Conservation (phyloP, 345 rosid species). For the Sisymbrium altissimum region DNA sequence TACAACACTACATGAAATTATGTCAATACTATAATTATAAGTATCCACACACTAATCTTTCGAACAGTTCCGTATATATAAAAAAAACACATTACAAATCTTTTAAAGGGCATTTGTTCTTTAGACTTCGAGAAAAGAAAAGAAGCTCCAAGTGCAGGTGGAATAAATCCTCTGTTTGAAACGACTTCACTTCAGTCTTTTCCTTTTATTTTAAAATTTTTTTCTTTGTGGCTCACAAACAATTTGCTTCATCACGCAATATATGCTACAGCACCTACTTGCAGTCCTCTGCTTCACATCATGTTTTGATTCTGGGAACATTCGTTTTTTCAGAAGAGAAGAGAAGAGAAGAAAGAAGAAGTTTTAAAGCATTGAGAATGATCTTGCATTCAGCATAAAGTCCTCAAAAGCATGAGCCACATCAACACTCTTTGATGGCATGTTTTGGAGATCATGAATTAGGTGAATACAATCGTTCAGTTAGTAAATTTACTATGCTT, state of each 20-base stretch:
- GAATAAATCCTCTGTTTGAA: slow-evolving; percentile 31
- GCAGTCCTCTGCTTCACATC: slow-evolving; percentile 6
- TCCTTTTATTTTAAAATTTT: neutral
- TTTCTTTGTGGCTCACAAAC: slow-evolving; percentile 23
- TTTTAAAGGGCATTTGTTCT: slow-evolving; percentile 19
- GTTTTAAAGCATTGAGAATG: neutral
- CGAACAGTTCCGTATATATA: neutral
- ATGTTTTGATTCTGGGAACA: slow-evolving; percentile 17
- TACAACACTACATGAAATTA: neutral
- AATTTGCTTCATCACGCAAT: slow-evolving; percentile 11
- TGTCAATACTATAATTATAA: neutral
- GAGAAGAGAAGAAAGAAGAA: neutral
- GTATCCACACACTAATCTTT: slow-evolving; percentile 11
- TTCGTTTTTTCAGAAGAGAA: slow-evolving; percentile 9
- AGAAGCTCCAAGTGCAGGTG: slow-evolving; percentile 23
- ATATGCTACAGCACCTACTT: slow-evolving; percentile 19
- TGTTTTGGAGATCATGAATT: neutral
- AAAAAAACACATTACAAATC: neutral
- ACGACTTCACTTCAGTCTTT: slow-evolving; percentile 17
- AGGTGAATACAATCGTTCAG: neutral
- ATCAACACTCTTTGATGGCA: neutral
- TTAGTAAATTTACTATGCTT: neutral
- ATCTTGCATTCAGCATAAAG: neutral
- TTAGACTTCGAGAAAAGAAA: slow-evolving; percentile 14
- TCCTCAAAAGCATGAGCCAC: neutral